Base-by-base conservation (phyloP, 2,329 filamentous ascomycete genomes). In the Ciborinia camelliae region DNA sequence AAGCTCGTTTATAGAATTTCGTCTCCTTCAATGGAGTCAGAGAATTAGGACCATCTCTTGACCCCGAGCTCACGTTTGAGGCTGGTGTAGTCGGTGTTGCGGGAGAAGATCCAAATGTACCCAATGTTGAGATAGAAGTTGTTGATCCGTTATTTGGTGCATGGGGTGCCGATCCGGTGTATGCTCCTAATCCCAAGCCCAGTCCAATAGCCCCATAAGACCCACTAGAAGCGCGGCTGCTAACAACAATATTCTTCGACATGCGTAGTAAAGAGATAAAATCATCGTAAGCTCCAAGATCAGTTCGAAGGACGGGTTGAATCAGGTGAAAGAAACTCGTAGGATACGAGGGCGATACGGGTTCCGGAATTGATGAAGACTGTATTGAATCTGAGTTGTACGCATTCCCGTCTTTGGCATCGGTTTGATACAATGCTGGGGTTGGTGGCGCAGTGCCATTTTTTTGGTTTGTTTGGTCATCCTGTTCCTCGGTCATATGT, bases 1-100 rank as follows among this genome's bases (percentile, higher is more conserved):
- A 78, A 7, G 88, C 88, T 54, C 95, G 88, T 79, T 98, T 98
- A 80, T 94, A 99, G 75, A 98, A 99, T 69, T 90, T 91, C 35
- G 90, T 91, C 64, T 98, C 95, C 74, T 95, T 96, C 48, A 99
- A 79, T 5, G 88, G 86, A 3, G 85, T 86, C 41, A 85, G 73
- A 26, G 75, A 75, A 51, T 75, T 75, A 23, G 73, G 74, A 14
- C 68, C 73, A 62, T 72, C 72, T 26, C 51, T 70, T 47, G 82
- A 82, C 55, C 74, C 74, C 15, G 77, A 75, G 70, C 82, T 85
- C 47, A 79, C 72, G 9, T 76, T 81, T 59, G 80, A 88, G 70
- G 82, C 84, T 53, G 81, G 84, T 6, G 80, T 87, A 68, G 79
- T 84, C 41, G 83, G 87, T 64, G 83, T 86, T 67, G 83, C 82